These are phyloP conservation scores for Wickerhamomyces alni DNA, from an alignment of 805 yeast genomes.

Conservation along the genomic window DNA sequence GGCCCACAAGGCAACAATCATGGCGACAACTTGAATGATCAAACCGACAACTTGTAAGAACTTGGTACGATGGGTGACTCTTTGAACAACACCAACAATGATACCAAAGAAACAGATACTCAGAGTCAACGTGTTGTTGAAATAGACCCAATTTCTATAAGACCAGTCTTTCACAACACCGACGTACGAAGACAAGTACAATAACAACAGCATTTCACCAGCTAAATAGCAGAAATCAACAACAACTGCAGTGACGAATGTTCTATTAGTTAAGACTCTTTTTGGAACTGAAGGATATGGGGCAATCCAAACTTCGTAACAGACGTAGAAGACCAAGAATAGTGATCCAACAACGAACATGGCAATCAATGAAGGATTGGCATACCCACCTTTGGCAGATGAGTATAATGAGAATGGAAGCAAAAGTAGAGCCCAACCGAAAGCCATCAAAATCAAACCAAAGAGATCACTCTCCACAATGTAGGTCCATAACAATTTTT, in stretches of 20 bases:
- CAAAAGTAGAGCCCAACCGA: constrained; percentile 32
- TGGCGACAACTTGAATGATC: constrained; percentile 28
- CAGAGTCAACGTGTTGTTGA: constrained; percentile 31
- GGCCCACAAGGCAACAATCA: constrained; percentile 25
- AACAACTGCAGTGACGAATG: constrained; percentile 29
- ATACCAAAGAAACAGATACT: constrained; percentile 33
- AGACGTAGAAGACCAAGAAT: constrained; percentile 26
- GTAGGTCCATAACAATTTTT: constrained; percentile 3
- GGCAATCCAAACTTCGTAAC: constrained; percentile 31
- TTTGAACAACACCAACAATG: constrained; percentile 28
- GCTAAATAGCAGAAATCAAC: constrained; percentile 28
- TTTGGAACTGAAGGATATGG: constrained; percentile 34
- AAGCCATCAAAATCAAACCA: constrained; percentile 33
- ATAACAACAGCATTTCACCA: constrained; percentile 24
- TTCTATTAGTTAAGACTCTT: constrained; percentile 30
- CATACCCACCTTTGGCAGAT: constrained; percentile 29
- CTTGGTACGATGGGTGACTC: constrained; percentile 32
- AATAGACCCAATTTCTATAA: constrained; percentile 30
- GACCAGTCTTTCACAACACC: constrained; percentile 27
- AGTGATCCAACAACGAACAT: constrained; percentile 37
- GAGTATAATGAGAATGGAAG: constrained; percentile 33
- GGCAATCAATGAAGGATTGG: constrained; percentile 36
- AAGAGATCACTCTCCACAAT: constrained; percentile 33
- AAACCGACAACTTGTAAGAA: constrained; percentile 30
- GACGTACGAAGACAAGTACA: constrained; percentile 31